Base-by-base conservation (phyloP, 2,329 filamentous ascomycete species). In the Erysiphe pulchra region DNA sequence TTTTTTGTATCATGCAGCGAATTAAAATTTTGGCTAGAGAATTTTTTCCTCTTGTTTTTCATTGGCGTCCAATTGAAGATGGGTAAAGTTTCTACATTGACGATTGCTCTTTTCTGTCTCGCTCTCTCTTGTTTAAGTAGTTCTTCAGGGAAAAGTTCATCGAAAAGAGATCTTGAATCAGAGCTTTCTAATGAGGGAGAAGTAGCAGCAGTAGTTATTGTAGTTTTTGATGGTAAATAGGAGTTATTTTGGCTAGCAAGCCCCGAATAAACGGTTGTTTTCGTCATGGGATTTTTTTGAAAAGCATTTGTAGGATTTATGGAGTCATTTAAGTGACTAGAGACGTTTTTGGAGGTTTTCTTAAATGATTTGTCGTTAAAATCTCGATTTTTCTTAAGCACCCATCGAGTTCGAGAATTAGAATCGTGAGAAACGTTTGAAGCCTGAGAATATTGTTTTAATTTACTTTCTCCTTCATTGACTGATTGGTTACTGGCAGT, bases 111-210 rank as follows among this genome's bases (percentile, higher is more conserved):
- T 36, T 36, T 50, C 14, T 37, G 28, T 24, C 45, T 40, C 1
- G 40, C 36, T n/a, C 57, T 59, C 46, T 68, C 64, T 11, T 14
- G 13, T 46, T 40, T 14, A 17, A 36, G 12, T 10, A 16, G 14
- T n/a, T 41, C 31, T 51, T 70, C 67, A 5, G 71, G 71, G 51
- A 75, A 75, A 1, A 75, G 63, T 51, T 70, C 65, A 45, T 64
- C 61, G 48, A 63, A 63, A 9, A 66, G 55, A 4, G 62, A 60
- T 24, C 12, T 14, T 34, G 14, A 7, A 2, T 44, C 42, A 13
- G n/a, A 20, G 9, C 3, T 31, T 17, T 42, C 16, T 6, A 11
- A 30, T 28, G 12, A 28, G 24, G 24, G 4, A 28, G 24, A 28
- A 28, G 17, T 24, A 24, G 12, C 17, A 18, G 16, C 9, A 12